A percentile compares a stretch with the other conserved stretches of the same genome.
These are phyloP conservation scores for Akanthomyces uredinophilus DNA, from an alignment of 2,329 filamentous ascomycete species.

Conservation along the genomic window DNA sequence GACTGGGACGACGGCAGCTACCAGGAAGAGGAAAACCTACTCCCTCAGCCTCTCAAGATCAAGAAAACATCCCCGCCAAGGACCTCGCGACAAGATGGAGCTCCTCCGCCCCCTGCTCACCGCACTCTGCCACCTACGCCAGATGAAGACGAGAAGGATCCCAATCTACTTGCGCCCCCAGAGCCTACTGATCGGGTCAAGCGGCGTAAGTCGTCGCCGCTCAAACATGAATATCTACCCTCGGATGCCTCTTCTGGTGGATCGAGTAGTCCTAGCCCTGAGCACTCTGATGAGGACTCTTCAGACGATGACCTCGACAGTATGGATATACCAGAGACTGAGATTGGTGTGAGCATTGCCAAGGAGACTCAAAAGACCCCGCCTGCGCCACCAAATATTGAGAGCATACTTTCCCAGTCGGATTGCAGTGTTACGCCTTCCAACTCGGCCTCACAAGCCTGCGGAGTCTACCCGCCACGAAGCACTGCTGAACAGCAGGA, in stretches of 20 bases:
- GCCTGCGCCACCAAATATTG: slow-evolving; percentile 24
- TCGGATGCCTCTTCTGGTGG: slow-evolving; percentile 60
- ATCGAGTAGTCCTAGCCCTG: slow-evolving; percentile 53
- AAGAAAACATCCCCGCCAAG: slow-evolving; percentile 26
- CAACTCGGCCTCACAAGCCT: slow-evolving; percentile 73
- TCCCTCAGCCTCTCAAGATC: slow-evolving; percentile 33
- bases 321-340: slow-evolving; percentile 54
- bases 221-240: slow-evolving; percentile 95
- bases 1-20: slow-evolving; percentile 22
- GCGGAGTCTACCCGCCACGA: slow-evolving; percentile 42
- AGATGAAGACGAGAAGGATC: slow-evolving; percentile 28
- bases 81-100: slow-evolving; percentile 46
- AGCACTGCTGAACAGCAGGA: slow-evolving; percentile 30
- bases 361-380: slow-evolving; percentile 22
- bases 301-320: slow-evolving; percentile 50
- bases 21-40: slow-evolving; percentile 33
- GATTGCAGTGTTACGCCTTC: slow-evolving; percentile 68
- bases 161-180: slow-evolving; percentile 20
- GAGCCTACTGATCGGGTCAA: slow-evolving; percentile 42
- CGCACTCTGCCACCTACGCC: slow-evolving; percentile 35
- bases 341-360: slow-evolving; percentile 52
- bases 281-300: slow-evolving; percentile 43
- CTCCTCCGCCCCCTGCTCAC: slow-evolving; percentile 51
- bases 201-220: slow-evolving; percentile 79
- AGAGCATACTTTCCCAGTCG: slow-evolving; percentile 43